Percentiles rank a stretch among this genome's conserved stretches.
These are phyloP conservation scores for Pseudogymnoascus sp. DNA, from an alignment of 2,329 filamentous ascomycete species.

Conservation along the genomic window DNA sequence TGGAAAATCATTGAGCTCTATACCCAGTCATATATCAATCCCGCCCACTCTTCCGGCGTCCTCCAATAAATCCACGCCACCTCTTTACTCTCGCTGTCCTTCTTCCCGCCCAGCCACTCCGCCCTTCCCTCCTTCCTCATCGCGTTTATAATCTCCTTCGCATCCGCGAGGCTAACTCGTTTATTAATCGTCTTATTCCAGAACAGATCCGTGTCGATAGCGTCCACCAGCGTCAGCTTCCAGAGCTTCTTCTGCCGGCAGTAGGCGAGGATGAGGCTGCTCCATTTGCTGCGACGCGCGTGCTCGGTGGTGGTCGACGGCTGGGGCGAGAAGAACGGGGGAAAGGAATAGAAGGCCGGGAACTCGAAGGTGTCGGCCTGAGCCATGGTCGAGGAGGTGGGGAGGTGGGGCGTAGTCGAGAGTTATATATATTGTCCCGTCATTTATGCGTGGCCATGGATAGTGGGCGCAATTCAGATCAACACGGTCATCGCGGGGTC, in stretches of 20 bases:
- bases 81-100: slow-evolving; percentile 35
- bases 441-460: neutral
- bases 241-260: slow-evolving; percentile 66
- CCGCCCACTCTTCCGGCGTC: slow-evolving; percentile 84
- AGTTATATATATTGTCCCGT: neutral
- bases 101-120: slow-evolving; percentile 51
- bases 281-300: slow-evolving; percentile 78
- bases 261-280: slow-evolving; percentile 75
- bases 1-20: slow-evolving; percentile 2
- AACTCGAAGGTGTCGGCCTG: slow-evolving; percentile 38
- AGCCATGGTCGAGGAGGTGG: neutral
- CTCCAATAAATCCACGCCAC: slow-evolving; percentile 75
- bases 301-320: slow-evolving; percentile 63
- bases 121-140: slow-evolving; percentile 51
- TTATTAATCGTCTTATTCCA: slow-evolving; percentile 46
- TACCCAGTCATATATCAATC: slow-evolving; percentile 64
- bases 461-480: neutral
- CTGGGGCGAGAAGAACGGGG: slow-evolving; percentile 79
- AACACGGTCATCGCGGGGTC: neutral
- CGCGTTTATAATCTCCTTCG: slow-evolving; percentile 48
- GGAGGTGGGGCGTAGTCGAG: neutral
- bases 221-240: slow-evolving; percentile 58
- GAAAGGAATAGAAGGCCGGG: slow-evolving; percentile 63
- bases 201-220: slow-evolving; percentile 50
- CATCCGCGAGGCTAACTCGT: slow-evolving; percentile 41